Evolutionary conservation across 2,329 filamentous ascomycete species (phyloP).

Genomic region (Fusarium aywerte): DNA sequence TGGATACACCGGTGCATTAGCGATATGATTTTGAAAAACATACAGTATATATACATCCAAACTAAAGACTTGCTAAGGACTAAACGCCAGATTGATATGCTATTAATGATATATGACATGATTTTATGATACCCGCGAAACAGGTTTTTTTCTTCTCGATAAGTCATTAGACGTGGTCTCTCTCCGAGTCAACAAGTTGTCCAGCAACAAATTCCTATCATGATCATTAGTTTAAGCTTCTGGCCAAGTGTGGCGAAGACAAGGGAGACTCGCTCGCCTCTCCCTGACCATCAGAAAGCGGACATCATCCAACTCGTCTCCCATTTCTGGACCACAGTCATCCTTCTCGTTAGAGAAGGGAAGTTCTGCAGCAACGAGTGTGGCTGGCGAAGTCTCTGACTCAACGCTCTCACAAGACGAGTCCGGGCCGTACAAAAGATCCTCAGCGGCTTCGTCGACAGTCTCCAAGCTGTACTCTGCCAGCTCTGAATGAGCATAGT

Average conservation of each 20-base stretch:
- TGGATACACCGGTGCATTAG: slow-evolving; percentile 30
- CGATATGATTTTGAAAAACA: slow-evolving; percentile 31
- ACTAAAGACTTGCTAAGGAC: slow-evolving; percentile 5
- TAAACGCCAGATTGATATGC: slow-evolving; percentile 20
- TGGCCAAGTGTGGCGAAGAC: slow-evolving; percentile 43
- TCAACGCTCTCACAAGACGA: slow-evolving; percentile 10
- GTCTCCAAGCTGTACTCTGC: slow-evolving; percentile 36
- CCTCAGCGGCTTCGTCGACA: slow-evolving; percentile 42
- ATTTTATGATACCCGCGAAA: neutral
- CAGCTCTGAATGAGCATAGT: slow-evolving; percentile 4
- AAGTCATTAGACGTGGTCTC: neutral
- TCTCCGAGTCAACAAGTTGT: neutral
- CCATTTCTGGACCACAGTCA: slow-evolving; percentile 1
- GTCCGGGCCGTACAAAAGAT: slow-evolving; percentile 14
- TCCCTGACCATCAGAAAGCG: slow-evolving; percentile 12
- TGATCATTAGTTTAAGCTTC: slow-evolving; percentile 10
- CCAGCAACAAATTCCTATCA: neutral
- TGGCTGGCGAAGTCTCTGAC: slow-evolving; percentile 7
- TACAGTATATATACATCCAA: slow-evolving; percentile 26
- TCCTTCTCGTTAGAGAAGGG: slow-evolving; percentile 4
- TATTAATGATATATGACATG: slow-evolving; percentile 24
- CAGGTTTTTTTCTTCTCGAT: neutral
- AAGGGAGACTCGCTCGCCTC: slow-evolving; percentile 48
- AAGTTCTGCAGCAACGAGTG: neutral
- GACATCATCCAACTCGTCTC: neutral